Percentiles rank a stretch among this genome's conserved stretches.
Conservation (phyloP, 2,329 filamentous ascomycete species). For the Cryphonectria nitschkei region DNA sequence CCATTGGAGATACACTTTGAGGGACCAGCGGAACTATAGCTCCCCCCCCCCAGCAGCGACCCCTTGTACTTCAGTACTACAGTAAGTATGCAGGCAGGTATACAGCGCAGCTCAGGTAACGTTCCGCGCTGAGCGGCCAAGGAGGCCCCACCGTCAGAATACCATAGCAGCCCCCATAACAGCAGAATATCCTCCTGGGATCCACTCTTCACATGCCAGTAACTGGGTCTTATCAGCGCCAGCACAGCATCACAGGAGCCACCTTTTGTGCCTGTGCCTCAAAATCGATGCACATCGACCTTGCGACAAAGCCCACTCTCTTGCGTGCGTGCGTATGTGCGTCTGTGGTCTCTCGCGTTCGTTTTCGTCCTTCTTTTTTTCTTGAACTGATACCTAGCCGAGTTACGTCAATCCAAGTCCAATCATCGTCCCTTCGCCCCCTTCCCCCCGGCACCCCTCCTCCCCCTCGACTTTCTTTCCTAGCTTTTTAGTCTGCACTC, state of each 20-base stretch:
- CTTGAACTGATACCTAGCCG: not conserved
- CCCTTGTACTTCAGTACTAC: no score
- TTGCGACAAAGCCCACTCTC: slow-evolving; percentile 5
- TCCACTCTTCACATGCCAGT: slow-evolving; percentile 15
- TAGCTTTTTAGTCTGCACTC: not conserved
- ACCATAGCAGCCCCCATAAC: not conserved
- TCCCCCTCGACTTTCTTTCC: not conserved
- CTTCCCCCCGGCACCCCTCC: not conserved
- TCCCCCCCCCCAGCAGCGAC: no score
- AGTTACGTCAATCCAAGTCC: slow-evolving; percentile 9
- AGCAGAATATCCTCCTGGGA: not conserved
- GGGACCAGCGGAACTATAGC: no score
- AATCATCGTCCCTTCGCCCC: not conserved
- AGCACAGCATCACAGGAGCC: slow-evolving; percentile 8
- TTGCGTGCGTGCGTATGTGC: not conserved
- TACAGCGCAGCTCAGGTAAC: not conserved
- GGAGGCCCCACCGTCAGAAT: not conserved
- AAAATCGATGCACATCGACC: not conserved
- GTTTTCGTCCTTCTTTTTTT: not conserved
- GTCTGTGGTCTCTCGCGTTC: not conserved
- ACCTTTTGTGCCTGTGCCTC: slow-evolving; percentile 7
- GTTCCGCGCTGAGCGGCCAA: not conserved
- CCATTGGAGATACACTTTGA: no score
- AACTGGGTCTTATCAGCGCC: slow-evolving; percentile 3
- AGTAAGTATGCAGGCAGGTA: no score